Percentiles rank a stretch among this genome's conserved stretches.
Evolutionary conservation across 495 filamentous ascomycete genomes (phyloP).

Genomic region (Penicillium canariense): DNA sequence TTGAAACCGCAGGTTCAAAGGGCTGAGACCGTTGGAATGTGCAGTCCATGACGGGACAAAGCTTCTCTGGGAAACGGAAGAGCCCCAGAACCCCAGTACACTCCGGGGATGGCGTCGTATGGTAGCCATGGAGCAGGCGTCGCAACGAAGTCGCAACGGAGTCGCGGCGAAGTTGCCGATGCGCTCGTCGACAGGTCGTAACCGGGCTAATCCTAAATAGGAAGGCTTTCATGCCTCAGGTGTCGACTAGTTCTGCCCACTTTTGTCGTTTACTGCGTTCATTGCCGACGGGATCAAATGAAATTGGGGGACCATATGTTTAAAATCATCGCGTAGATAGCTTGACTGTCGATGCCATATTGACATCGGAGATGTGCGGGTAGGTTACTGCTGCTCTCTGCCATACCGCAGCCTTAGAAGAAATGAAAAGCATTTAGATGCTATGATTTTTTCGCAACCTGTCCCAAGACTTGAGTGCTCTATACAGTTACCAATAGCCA

Average conservation of each 20-base stretch:
- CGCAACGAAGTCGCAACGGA: neutral
- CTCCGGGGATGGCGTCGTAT: slow-evolving; percentile 6
- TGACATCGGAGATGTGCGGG: no score
- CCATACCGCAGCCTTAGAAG: no score
- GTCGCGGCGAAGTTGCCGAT: neutral
- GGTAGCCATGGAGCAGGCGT: neutral
- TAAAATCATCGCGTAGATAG: no score
- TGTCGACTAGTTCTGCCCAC: neutral
- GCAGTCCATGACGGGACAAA: neutral
- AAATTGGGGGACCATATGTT: no score
- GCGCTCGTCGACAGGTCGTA: neutral
- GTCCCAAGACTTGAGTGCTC: no score
- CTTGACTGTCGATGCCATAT: no score
- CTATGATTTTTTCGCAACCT: no score
- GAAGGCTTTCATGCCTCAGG: neutral
- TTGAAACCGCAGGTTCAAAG: slow-evolving; percentile 11
- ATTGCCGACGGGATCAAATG: no score
- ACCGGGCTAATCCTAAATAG: neutral
- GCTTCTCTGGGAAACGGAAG: neutral
- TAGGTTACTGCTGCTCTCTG: no score
- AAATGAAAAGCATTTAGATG: no score
- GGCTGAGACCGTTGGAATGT: neutral
- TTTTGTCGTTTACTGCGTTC: no score
- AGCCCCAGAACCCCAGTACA: neutral
- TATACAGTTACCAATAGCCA: no score